phyloP scores from a whole-genome alignment of 176 grass and related monocot genomes.

The Triticum turgidum region DNA sequence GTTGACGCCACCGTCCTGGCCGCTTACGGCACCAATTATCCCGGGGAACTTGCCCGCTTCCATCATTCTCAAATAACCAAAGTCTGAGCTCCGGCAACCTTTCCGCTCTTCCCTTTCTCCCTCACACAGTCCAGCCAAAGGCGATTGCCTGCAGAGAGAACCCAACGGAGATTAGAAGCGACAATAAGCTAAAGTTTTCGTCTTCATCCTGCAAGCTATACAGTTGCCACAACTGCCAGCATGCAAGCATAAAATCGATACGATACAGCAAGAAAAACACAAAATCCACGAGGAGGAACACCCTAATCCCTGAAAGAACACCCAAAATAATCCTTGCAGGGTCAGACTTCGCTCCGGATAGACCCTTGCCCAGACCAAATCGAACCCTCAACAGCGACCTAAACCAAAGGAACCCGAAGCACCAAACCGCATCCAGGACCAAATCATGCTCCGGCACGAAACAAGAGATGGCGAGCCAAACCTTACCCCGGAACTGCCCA shows the following conservation, averaged over 20 bases:
- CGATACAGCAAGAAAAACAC: not conserved
- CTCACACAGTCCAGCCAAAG: not conserved
- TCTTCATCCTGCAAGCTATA: not conserved
- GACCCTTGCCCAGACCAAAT: not conserved
- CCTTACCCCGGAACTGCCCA: not conserved
- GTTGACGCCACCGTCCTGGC: conserved; percentile 27
- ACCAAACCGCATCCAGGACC: not conserved
- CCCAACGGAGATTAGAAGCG: not conserved
- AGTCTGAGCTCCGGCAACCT: not conserved
- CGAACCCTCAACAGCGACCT: not conserved
- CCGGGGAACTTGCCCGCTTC: conserved; percentile 62
- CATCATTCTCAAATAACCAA: conserved; percentile 30
- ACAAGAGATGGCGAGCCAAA: not conserved
- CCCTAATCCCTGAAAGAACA: not conserved
- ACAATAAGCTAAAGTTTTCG: not conserved
- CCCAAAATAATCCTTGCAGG: not conserved
- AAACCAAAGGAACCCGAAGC: not conserved
- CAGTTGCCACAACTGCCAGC: not conserved
- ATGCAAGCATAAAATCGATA: not conserved
- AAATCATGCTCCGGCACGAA: not conserved
- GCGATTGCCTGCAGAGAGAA: conserved; percentile 13
- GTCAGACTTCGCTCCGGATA: not conserved
- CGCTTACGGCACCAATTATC: conserved; percentile 39
- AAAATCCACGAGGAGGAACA: not conserved
- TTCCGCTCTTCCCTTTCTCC: not conserved